Conservation (phyloP, 2,329 filamentous ascomycete species). For the Juglanconis juglandina region DNA sequence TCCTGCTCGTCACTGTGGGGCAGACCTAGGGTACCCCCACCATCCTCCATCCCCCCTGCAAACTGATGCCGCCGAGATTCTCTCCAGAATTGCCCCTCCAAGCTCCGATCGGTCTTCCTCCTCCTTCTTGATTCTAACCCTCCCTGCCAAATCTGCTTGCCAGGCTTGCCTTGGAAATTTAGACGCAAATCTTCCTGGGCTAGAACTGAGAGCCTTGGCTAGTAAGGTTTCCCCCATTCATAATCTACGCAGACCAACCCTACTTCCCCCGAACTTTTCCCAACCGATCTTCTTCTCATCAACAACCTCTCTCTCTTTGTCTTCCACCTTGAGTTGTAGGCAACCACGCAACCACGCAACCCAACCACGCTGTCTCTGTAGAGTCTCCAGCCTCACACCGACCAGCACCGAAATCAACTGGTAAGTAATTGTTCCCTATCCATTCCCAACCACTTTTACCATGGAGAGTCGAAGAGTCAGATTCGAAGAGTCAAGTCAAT, state of each 20-base stretch:
- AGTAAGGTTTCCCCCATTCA: background rate
- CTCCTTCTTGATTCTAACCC: background rate
- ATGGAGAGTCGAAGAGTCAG: conserved; percentile 11
- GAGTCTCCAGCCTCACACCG: background rate
- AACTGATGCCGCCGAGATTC: background rate
- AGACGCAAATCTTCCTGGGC: conserved; percentile 4
- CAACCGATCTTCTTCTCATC: background rate
- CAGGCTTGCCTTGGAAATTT: background rate
- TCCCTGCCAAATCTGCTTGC: conserved; percentile 4
- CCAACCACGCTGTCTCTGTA: background rate
- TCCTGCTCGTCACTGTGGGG: background rate
- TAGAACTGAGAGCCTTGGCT: conserved; percentile 14
- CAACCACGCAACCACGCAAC: background rate
- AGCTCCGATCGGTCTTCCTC: conserved; percentile 8
- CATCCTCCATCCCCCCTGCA: background rate
- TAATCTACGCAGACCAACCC: conserved; percentile 7
- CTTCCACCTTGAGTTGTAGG: background rate
- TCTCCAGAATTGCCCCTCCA: conserved; percentile 8
- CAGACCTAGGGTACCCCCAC: background rate
- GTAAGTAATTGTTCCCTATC: conserved; percentile 10
- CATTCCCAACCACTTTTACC: background rate
- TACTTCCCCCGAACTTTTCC: conserved; percentile 7
- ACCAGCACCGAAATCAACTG: background rate
- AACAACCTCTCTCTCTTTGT: background rate
- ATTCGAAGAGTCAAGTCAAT: background rate